Conservation (phyloP, 108 stramenopile genomes). For the Pelagomonas calceolata region DNA sequence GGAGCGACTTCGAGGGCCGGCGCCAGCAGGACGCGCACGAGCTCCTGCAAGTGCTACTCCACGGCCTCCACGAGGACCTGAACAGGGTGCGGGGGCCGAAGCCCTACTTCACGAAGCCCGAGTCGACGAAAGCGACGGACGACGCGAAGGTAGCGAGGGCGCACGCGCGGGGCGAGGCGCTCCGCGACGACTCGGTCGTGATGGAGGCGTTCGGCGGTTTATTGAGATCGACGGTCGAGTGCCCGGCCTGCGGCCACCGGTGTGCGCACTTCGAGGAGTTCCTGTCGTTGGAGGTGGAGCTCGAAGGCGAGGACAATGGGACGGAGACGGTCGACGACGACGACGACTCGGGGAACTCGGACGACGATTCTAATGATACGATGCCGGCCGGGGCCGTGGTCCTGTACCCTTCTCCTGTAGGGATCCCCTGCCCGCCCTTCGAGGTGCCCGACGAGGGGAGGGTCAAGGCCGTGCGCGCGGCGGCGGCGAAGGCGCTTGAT, state of each 20-base stretch:
- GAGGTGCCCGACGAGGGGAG: too few species aligned
- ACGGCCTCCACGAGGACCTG: not conserved
- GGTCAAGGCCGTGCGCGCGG: too few species aligned
- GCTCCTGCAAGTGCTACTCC: not conserved
- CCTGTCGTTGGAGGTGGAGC: not conserved
- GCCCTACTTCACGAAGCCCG: conserved; percentile 7
- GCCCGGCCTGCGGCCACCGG: not conserved
- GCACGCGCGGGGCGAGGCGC: conserved; percentile 47
- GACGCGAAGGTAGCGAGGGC: conserved; percentile 14
- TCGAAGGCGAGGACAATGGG: not conserved
- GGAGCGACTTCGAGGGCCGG: conserved; percentile 53
- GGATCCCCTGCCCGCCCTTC: too few species aligned
- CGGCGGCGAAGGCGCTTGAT: too few species aligned
- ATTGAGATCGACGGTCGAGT: conserved; percentile 48
- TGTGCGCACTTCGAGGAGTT: not conserved
- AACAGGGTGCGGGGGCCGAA: conserved; percentile 22
- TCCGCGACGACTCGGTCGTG: conserved; percentile 62
- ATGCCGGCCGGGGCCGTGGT: too few species aligned
- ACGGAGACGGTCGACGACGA: not conserved
- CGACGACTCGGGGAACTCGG: not conserved
- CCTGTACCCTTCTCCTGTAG: too few species aligned
- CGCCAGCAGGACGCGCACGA: conserved; percentile 13
- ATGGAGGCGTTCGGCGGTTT: conserved; percentile 67
- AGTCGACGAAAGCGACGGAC: not conserved
- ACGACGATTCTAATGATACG: too few species aligned